Conservation (phyloP, 2,329 filamentous ascomycete species). For the Fusarium fracticaudum region DNA sequence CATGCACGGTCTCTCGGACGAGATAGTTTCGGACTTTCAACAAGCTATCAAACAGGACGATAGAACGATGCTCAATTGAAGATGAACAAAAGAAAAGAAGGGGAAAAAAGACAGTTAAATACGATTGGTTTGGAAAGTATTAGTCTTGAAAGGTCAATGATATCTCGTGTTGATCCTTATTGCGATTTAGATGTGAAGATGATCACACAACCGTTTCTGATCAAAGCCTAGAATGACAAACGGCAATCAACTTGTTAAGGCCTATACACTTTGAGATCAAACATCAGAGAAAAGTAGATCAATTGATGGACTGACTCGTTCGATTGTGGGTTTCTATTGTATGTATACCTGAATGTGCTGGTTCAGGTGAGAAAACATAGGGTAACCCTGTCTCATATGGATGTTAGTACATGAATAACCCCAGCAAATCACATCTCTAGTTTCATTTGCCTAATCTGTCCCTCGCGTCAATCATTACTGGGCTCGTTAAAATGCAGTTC, state of each 20-base stretch:
- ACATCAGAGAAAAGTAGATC: neutral
- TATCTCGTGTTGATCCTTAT: neutral
- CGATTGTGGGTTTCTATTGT: neutral
- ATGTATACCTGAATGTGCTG: neutral
- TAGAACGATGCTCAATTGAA: too few relatives aligned
- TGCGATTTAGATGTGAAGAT: neutral
- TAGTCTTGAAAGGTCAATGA: too few relatives aligned
- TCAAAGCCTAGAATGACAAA: neutral
- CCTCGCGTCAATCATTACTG: neutral
- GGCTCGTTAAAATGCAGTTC: neutral
- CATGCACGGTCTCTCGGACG: neutral
- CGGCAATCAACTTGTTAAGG: neutral
- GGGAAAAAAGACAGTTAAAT: too few relatives aligned
- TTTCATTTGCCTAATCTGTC: neutral
- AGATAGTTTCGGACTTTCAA: neutral
- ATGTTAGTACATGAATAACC: neutral
- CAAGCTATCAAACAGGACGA: neutral
- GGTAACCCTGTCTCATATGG: neutral
- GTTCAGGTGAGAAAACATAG: neutral
- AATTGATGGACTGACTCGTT: neutral
- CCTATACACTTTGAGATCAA: neutral
- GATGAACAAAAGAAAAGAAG: too few relatives aligned
- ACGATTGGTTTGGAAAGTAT: neutral
- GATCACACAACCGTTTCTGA: rapidly evolving
- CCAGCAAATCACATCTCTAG: neutral